Conservation (phyloP, 2,329 filamentous ascomycete genomes). For the Sclerotinia borealis region DNA sequence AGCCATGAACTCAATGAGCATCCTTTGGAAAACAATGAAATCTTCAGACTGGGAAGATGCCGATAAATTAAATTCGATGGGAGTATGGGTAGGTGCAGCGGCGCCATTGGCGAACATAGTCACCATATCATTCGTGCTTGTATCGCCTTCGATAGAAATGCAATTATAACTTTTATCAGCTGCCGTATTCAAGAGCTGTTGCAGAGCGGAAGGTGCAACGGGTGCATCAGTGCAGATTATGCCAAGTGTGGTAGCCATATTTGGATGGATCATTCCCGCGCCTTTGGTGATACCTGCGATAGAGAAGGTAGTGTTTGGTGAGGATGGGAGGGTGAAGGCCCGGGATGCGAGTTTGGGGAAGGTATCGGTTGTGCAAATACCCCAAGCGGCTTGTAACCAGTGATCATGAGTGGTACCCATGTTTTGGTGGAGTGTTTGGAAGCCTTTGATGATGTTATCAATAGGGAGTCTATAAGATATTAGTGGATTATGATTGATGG, state of each 20-base stretch:
- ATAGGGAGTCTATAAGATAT: not conserved
- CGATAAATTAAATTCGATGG: not conserved
- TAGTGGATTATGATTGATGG: not conserved
- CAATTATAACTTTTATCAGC: not conserved
- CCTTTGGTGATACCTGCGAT: constrained; percentile 97
- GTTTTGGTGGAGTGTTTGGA: not conserved
- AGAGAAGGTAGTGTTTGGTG: constrained; percentile 67
- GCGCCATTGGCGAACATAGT: not conserved
- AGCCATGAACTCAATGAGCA: not conserved
- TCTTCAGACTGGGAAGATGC: not conserved
- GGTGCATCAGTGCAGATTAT: constrained; percentile 90
- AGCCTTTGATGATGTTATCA: not conserved
- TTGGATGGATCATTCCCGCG: constrained; percentile 98
- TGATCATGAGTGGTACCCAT: constrained; percentile 60
- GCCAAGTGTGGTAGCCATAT: constrained; percentile 93
- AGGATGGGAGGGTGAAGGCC: constrained; percentile 77
- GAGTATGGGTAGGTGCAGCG: not conserved
- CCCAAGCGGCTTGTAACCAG: constrained; percentile 80
- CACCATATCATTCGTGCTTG: not conserved
- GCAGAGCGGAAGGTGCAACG: constrained; percentile 48
- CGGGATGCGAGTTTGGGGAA: constrained; percentile 92
- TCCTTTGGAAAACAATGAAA: not conserved
- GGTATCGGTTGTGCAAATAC: constrained; percentile 97
- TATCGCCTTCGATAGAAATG: not conserved
- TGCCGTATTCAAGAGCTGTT: not conserved